Evolutionary conservation across 148 eudicot species (phyloP), one percentile per base, ranked within the genome.

Genomic region (Vaccinium vitisidaea): DNA sequence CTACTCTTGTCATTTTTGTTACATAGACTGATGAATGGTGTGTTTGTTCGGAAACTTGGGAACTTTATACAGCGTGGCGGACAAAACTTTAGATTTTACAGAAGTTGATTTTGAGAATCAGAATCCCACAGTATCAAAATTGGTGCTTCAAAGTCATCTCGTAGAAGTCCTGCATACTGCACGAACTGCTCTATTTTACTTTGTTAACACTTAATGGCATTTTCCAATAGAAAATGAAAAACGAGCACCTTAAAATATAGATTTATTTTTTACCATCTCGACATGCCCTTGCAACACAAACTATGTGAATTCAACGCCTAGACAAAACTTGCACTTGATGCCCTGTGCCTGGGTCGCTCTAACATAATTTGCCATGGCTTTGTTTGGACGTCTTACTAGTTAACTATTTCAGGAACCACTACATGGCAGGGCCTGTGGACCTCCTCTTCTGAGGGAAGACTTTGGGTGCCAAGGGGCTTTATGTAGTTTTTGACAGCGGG

Each of bases 401-500:
- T 73, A 23, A 73, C 59, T 56, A 25, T 80, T 56, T 80, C 83
- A 85, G 87, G 80, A 73, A 85, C 80, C 73, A 75, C 54, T 85
- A 85, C 76, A 19, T 71, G 73, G 14, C 75, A 55, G 87, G 87
- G 23, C 87, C 87, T 0, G 80, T 80, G 73, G 83, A 85, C 61
- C 74, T 85, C 74, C 18, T 70, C 25, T 25, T 23, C 43, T 80
- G 83, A 18, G 67, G 80, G 53, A 73, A 85, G 48, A 53, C 79
- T 71, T 18, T 65, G 3, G 82, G 1, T 55, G 48, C 63, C 73
- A 73, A 80, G 59, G 80, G 80, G 49, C 67, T 85, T 39, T 5
- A 55, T 5, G 74, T 85, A 25, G 27, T 71, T 71, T 85, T 85
- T 48, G 87, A 85, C 80, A 85, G 87, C 25, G 87, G 87, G 80